Conservation (phyloP, 2,329 filamentous ascomycete species). For the Emmonsia crescens region DNA sequence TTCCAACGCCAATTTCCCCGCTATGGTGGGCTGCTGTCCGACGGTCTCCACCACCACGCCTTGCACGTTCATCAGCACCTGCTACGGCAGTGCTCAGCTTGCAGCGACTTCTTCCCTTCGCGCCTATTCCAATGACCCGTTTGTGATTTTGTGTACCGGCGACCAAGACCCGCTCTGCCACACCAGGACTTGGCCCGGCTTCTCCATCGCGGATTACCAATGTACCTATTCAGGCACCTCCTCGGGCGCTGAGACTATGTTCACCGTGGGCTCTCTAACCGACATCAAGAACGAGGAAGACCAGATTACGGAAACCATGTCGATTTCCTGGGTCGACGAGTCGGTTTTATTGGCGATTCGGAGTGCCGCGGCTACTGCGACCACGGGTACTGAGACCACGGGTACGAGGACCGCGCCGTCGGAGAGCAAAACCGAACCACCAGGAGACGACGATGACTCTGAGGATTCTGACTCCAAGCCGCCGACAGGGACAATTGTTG, state of each 20-base stretch:
- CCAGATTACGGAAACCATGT: not conserved
- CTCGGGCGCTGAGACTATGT: not conserved
- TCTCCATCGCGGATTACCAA: not conserved
- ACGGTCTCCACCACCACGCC: not conserved
- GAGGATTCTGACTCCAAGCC: not conserved
- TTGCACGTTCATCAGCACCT: not conserved
- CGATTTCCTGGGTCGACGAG: not conserved
- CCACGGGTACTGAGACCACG: not conserved
- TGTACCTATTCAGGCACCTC: not conserved
- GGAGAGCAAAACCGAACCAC: not conserved
- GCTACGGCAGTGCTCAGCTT: not conserved
- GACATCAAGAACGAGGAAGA: not conserved
- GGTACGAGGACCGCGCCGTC: not conserved
- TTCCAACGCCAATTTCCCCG: not conserved
- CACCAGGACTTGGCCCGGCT: not conserved
- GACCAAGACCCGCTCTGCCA: not conserved
- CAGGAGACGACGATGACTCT: not conserved
- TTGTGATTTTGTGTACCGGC: not conserved
- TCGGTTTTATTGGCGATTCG: not conserved
- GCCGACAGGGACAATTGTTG: not conserved
- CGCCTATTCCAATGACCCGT: not conserved
- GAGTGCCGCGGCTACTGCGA: not conserved
- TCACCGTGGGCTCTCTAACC: not conserved
- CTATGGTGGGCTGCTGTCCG: not conserved
- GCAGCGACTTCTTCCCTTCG: not conserved